Evolutionary conservation across 2,329 filamentous ascomycete species (phyloP), one percentile per base, ranked within the genome.

Genomic region (Aspergillus fumigatus): DNA sequence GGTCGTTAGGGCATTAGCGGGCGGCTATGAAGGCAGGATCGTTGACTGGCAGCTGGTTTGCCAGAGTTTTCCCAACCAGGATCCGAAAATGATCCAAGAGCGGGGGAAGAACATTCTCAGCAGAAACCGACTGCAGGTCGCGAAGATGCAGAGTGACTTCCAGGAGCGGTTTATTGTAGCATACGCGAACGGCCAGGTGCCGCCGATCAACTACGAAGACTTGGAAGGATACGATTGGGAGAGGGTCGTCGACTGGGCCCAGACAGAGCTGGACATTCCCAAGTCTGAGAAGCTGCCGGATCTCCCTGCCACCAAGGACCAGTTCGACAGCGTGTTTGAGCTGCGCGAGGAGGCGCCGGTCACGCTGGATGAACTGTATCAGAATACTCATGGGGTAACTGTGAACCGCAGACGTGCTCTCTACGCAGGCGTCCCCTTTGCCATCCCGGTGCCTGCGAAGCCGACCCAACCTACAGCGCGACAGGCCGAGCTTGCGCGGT

Each of bases 21-120:
- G 79, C 19, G 79, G 79, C 0, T 47, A 71, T 4, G 73, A 79
- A 32, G 73, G 70, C 4, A 74, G 65, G 54, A 62, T 70, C 27
- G 65, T 80, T 32, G 76, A 81, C 55, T 80, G 78, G 77, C 59
- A 69, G 0, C 66, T 81, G n/a, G 70, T 81, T 8, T 62, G 66
- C 6, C 65, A 68, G 29, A 65, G 73, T 51, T 79, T 80, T 56
- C 77, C 76, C 2, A 67, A 71, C 1, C 65, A 73, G 49, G 71
- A 75, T 35, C 59, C 71, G 14, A 61, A 64, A n/a, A 67, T 73
- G 26, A 69, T 80, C 14, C 66, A 72, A 43, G 67, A 71, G 1
- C 66, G 70, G 45, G 79, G 74, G 58, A 73, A 68, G 54, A 60
- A 59, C 3, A 62, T 79, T 21, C 62, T 73, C 19, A 69, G 62